phyloP scores from a whole-genome alignment of 805 yeast genomes.

The Candida chauliodis region DNA sequence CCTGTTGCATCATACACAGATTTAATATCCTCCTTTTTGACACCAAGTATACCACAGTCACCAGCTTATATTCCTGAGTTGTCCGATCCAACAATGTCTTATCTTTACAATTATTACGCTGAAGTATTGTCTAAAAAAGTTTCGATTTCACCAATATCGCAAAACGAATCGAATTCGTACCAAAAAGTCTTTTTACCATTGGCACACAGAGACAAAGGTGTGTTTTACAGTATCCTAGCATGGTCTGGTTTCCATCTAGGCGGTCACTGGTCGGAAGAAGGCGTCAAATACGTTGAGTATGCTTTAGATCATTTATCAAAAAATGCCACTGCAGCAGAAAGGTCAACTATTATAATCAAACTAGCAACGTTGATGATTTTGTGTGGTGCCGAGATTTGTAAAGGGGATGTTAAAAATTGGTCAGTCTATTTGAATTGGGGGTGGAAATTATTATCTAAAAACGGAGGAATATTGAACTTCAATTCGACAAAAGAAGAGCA shows the following conservation, averaged over 20 bases:
- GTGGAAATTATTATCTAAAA: constrained; percentile 53
- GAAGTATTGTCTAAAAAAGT: constrained; percentile 41
- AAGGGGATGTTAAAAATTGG: constrained; percentile 80
- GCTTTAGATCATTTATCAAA: constrained; percentile 41
- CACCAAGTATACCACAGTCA: constrained; percentile 24
- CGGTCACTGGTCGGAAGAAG: constrained; percentile 45
- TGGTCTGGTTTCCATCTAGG: constrained; percentile 56
- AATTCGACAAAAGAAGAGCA: constrained; percentile 56
- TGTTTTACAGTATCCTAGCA: constrained; percentile 48
- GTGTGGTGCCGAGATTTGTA: constrained; percentile 78
- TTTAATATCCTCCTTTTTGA: constrained; percentile 15
- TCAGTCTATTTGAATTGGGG: constrained; percentile 62
- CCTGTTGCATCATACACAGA: constrained; percentile 4
- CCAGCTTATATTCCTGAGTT: constrained; percentile 25
- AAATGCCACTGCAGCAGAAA: constrained; percentile 14
- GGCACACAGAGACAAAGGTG: constrained; percentile 50
- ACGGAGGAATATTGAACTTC: constrained; percentile 60
- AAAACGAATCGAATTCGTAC: constrained; percentile 46
- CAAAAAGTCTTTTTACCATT: constrained; percentile 52
- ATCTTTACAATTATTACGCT: constrained; percentile 47
- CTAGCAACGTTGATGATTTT: constrained; percentile 66
- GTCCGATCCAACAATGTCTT: constrained; percentile 29
- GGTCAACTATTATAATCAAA: constrained; percentile 38
- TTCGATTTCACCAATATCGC: constrained; percentile 45
- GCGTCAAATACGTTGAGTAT: constrained; percentile 43